phyloP scores from a whole-genome alignment of 1,284 basidiomycete genomes.

The Ceratobasidium sp. region DNA sequence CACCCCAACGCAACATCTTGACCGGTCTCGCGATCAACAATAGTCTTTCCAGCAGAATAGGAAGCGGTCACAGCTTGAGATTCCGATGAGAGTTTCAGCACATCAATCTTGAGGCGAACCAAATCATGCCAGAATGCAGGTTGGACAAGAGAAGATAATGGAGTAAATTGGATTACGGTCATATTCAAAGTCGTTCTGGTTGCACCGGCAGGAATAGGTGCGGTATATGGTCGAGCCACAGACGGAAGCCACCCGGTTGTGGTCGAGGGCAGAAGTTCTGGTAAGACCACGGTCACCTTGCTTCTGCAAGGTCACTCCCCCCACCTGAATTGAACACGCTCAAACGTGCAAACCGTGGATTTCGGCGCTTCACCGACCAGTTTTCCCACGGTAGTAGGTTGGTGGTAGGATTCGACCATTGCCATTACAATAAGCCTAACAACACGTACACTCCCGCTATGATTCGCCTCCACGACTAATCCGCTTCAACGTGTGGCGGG shows the following conservation, averaged over 20 bases:
- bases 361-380: too few relatives aligned
- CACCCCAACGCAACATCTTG: conserved; percentile 72
- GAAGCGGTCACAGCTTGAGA: conserved; percentile 74
- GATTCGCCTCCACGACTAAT: too few relatives aligned
- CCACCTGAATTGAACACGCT: too few relatives aligned
- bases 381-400: too few relatives aligned
- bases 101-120: conserved; percentile 90
- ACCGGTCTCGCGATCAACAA: conserved; percentile 81
- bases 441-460: too few relatives aligned
- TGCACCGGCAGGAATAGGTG: background rate
- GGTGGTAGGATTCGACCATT: too few relatives aligned
- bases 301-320: too few relatives aligned
- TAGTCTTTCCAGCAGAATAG: conserved; percentile 78
- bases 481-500: too few relatives aligned
- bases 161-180: conserved; percentile 81
- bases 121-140: conserved; percentile 96
- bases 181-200: conserved; percentile 49
- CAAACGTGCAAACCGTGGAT: too few relatives aligned
- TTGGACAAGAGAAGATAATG: conserved; percentile 87
- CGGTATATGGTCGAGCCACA: background rate
- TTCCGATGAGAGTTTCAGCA: conserved; percentile 86
- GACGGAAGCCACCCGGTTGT: conserved; percentile 17
- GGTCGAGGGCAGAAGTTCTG: conserved; percentile 27
- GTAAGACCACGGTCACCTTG: background rate
- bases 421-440: too few relatives aligned